These are phyloP conservation scores for Spathaspora sp. DNA, from an alignment of 1,139 yeast species.

Conservation along the genomic window DNA sequence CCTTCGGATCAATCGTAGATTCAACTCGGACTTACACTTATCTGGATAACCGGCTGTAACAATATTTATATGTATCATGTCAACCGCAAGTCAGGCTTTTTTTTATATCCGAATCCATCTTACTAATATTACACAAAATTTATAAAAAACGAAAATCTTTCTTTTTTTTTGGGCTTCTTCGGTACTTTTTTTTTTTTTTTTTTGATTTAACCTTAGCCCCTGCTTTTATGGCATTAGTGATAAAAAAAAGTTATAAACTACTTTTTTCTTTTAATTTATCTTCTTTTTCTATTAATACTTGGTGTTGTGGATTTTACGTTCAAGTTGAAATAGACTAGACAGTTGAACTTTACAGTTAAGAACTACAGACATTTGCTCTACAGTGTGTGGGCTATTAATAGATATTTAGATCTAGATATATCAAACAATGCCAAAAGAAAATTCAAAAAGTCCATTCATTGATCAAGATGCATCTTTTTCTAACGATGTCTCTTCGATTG, in stretches of 20 bases:
- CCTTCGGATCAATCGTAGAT: neutral
- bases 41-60: neutral
- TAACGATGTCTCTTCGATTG: slow-evolving; percentile 9
- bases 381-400: neutral
- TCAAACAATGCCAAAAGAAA: slow-evolving; percentile 5
- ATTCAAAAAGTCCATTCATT: slow-evolving; percentile 14
- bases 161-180: neutral
- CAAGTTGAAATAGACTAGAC: neutral
- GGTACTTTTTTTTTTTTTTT: neutral
- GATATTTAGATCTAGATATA: neutral
- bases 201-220: neutral
- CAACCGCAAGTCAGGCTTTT: neutral
- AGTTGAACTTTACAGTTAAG: no score
- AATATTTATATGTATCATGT: neutral
- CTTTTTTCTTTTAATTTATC: neutral
- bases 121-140: neutral
- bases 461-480: slow-evolving; percentile 14
- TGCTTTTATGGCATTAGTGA: neutral
- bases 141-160: neutral
- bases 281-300: no score
- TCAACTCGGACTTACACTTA: neutral
- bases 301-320: no score
- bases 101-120: neutral
- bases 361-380: neutral
- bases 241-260: neutral